phyloP scores from a whole-genome alignment of 371 early-diverging fungal species.

The Mortierella polycephala region DNA sequence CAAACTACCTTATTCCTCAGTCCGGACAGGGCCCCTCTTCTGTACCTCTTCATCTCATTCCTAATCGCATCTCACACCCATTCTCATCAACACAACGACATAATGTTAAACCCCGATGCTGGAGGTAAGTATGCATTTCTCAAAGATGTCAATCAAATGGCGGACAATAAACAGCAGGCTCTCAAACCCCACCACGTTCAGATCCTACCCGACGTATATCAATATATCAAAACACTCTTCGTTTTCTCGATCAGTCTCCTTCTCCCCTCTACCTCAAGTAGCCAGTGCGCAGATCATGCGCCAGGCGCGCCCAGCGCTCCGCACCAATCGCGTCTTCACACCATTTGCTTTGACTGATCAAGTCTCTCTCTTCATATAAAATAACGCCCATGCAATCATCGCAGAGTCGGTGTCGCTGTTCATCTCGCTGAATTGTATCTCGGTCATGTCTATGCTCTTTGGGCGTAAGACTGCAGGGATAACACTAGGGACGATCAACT shows the following conservation, averaged over 20 bases:
- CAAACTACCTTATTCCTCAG: no score
- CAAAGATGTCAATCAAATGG: background rate
- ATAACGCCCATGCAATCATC: no score
- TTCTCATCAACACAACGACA: background rate
- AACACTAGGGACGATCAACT: conserved; percentile 55
- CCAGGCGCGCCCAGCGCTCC: no score
- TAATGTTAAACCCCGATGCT: conserved; percentile 9
- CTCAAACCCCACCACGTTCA: no score
- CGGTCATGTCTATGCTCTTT: conserved; percentile 64
- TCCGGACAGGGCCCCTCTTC: no score
- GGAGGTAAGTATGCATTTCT: conserved; percentile 2
- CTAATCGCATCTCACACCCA: background rate
- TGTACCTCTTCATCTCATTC: background rate
- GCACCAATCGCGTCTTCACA: no score
- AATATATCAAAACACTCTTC: no score
- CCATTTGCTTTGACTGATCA: background rate
- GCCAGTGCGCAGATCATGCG: no score
- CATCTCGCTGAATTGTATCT: conserved; percentile 59
- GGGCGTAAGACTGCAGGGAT: conserved; percentile 67
- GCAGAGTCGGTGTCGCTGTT: conserved; percentile 39
- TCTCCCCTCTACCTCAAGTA: no score
- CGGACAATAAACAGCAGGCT: background rate
- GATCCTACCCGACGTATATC: no score
- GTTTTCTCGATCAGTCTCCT: no score
- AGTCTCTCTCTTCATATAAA: background rate